Percentiles rank a stretch among this genome's conserved stretches.
These are phyloP conservation scores for Aspergillus neotritici DNA, from an alignment of 2,329 filamentous ascomycete genomes.

Conservation along the genomic window DNA sequence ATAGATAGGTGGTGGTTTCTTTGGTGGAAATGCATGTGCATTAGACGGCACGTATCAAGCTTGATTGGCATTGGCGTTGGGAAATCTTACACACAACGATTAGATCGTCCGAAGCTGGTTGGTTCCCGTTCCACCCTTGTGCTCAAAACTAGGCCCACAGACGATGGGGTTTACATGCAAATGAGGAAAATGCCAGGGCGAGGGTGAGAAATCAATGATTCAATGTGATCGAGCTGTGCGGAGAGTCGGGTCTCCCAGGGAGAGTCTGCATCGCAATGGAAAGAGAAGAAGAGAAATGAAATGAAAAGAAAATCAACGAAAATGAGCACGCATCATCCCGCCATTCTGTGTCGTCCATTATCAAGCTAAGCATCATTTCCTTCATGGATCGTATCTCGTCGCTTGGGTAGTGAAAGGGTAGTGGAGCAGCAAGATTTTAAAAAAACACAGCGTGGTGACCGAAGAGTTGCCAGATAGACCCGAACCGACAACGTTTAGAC, in stretches of 20 bases:
- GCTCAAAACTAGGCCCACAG: too few relatives aligned
- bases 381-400: slow-evolving; percentile 4
- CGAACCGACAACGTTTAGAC: too few relatives aligned
- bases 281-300: not conserved
- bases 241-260: not conserved
- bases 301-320: not conserved
- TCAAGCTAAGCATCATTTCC: slow-evolving; percentile 3
- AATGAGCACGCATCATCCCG: slow-evolving; percentile 2
- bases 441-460: slow-evolving; percentile 11
- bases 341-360: not conserved
- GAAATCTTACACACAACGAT: too few relatives aligned
- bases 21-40: not conserved
- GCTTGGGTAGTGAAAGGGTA: not conserved
- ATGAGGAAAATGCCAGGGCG: not conserved
- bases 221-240: not conserved
- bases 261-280: slow-evolving; percentile 1
- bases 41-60: not conserved
- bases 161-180: too few relatives aligned
- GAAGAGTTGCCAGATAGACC: too few relatives aligned
- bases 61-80: too few relatives aligned
- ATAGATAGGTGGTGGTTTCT: too few relatives aligned
- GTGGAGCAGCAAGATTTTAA: not conserved
- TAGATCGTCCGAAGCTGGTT: too few relatives aligned
- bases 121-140: too few relatives aligned
- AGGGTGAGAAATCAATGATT: not conserved